Conservation (phyloP, 495 filamentous ascomycete species). For the Xylaria longipes region DNA sequence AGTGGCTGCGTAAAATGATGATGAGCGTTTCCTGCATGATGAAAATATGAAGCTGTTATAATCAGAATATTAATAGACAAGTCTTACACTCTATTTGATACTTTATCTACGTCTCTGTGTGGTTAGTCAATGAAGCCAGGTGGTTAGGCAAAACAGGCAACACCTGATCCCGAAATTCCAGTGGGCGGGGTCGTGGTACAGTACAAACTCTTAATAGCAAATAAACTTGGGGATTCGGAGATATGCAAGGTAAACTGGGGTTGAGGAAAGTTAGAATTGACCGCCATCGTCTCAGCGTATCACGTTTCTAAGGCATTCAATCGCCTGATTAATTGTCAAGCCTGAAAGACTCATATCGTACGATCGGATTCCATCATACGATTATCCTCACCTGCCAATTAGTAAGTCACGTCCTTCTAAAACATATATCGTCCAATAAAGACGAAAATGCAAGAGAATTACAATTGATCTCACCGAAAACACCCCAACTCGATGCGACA, state of each 20-base stretch:
- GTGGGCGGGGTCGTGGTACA: conserved; percentile 2
- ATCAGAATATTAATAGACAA: conserved; percentile 19
- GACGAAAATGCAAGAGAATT: background rate
- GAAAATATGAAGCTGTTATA: conserved; percentile 6
- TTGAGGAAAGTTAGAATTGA: conserved; percentile 10
- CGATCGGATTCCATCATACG: conserved; percentile 22
- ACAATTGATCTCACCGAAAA: background rate
- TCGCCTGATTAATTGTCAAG: background rate
- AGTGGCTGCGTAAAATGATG: conserved; percentile 3
- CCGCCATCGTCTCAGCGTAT: background rate
- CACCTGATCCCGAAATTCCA: background rate
- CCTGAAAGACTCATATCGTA: conserved; percentile 16
- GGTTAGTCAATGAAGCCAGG: background rate
- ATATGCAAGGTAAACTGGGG: background rate
- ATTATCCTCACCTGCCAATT: background rate
- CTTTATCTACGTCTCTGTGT: background rate
- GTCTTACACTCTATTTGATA: background rate
- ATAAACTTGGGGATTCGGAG: background rate
- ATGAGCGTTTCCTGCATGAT: conserved; percentile 13
- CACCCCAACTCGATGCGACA: conserved; percentile 10
- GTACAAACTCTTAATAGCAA: background rate
- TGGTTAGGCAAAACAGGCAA: background rate
- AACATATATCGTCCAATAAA: background rate
- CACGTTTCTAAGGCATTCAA: background rate
- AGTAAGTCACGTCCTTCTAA: background rate